Percentiles rank a stretch among this genome's conserved stretches.
Evolutionary conservation across 2,329 filamentous ascomycete species (phyloP).

Genomic region (Chaetomium sp.): DNA sequence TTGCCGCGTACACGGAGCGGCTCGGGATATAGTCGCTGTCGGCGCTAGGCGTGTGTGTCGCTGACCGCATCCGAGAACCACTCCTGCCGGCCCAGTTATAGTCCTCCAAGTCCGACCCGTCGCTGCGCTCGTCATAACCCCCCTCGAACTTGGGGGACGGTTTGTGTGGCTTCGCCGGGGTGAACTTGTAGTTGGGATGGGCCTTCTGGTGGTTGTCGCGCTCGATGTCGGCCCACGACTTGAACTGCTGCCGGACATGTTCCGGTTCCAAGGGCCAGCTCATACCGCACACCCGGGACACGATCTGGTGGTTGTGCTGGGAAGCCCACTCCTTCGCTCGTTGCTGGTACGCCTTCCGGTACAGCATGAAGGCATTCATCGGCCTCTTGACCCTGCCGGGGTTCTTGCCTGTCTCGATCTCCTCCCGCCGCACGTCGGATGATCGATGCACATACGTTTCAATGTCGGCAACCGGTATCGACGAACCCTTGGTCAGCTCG

Average conservation of each 20-base stretch:
- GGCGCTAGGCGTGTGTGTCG: constrained; percentile 38
- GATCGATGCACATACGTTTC: constrained; percentile 75
- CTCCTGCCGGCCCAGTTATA: constrained; percentile 46
- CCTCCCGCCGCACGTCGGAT: constrained; percentile 63
- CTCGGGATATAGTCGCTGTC: constrained; percentile 40
- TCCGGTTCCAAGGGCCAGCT: constrained; percentile 83
- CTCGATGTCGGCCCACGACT: constrained; percentile 76
- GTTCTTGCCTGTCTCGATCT: constrained; percentile 69
- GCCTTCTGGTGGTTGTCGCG: constrained; percentile 81
- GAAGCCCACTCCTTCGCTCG: constrained; percentile 78
- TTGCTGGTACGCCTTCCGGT: constrained; percentile 89
- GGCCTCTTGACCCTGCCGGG: constrained; percentile 81
- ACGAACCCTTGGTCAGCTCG: constrained; percentile 64
- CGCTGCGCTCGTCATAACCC: constrained; percentile 43
- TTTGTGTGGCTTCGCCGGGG: constrained; percentile 70
- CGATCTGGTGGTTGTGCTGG: constrained; percentile 90
- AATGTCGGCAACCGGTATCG: constrained; percentile 74
- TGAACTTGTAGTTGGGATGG: constrained; percentile 93
- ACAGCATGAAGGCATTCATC: constrained; percentile 98
- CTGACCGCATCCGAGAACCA: constrained; percentile 38
- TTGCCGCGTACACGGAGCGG: constrained; percentile 29
- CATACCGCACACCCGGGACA: constrained; percentile 82
- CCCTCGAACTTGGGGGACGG: constrained; percentile 40
- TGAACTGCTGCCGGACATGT: constrained; percentile 74
- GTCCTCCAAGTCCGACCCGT: constrained; percentile 51